Base-by-base conservation (phyloP, 2,329 filamentous ascomycete genomes). In the Pseudofabraea citricarpa region DNA sequence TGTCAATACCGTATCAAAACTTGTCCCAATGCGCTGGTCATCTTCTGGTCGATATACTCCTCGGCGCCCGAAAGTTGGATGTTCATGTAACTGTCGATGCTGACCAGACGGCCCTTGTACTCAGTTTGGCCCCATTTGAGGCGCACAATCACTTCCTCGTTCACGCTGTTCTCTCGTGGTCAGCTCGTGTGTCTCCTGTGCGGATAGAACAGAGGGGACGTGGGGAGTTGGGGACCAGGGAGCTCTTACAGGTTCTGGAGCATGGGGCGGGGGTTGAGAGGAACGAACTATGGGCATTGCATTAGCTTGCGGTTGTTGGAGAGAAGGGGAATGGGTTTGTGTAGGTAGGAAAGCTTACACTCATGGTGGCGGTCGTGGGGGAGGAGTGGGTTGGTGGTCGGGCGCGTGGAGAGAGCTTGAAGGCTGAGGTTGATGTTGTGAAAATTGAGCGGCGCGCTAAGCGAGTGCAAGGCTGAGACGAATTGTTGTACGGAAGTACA, bases 41-140 rank as follows among this genome's bases (percentile, higher is more conserved):
- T 83, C 76, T 94, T 87, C 56, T 88, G 85, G 63, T 90, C 82
- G 61, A 95, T 87, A 69, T 85, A 96, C 68, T 98, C 93, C 69
- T 95, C 87, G 40, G 91, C 90, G 58, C 85, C 84, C 54, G 83
- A 82, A 51, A 98, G 79, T 71, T 97, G 90, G 52, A 98, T 83
- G 73, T 98, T 98, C 91, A 98, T 97, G 74, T 98, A 98, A 63
- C 87, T 90, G 72, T 98, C 93, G 62, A 95, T 87, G 58, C 86
- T 91, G 62, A 95, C 87, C 50, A 98, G 80, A 54, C 81, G 80
- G 64, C 93, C 93, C 67, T 91, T 94, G 79, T 98, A 98, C 68
- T 98, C 93, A 47, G 89, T 93, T 68, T 96, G 85, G 57, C 89
- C 90, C 93, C 93, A 98, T 78, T 98, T 98, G 53, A 98, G 79